phyloP scores from a whole-genome alignment of 2,329 filamentous ascomycete species.

The Trichoderma sp. region DNA sequence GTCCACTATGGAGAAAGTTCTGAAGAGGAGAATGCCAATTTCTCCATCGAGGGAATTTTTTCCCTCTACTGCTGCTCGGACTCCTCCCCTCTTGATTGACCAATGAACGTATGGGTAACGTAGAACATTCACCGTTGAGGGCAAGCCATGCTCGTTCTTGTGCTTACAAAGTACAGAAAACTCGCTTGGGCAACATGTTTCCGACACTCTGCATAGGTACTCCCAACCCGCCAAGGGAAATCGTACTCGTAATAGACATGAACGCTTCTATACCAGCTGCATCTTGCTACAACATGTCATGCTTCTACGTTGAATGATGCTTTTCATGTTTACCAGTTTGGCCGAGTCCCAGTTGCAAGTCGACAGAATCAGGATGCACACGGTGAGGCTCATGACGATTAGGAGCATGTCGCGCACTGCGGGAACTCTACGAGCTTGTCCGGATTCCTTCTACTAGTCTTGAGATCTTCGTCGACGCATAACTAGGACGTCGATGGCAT shows the following conservation, averaged over 20 bases:
- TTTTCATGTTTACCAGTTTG: not conserved
- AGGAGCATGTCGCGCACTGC: not conserved
- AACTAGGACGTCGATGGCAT: not conserved
- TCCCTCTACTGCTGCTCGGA: not conserved
- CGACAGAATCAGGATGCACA: not conserved
- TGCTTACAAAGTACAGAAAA: constrained; percentile 11
- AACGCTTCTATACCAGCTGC: not conserved
- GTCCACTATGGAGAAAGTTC: not conserved
- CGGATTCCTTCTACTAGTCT: not conserved
- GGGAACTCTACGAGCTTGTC: not conserved
- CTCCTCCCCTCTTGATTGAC: constrained; percentile 4
- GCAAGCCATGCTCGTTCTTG: constrained; percentile 1
- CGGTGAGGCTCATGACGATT: not conserved
- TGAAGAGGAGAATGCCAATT: not conserved
- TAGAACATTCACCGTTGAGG: not conserved
- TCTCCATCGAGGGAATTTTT: constrained; percentile 13
- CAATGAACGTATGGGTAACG: constrained; percentile 16
- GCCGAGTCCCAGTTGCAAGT: not conserved
- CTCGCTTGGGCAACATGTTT: not conserved
- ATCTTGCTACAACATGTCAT: not conserved
- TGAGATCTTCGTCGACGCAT: not conserved
- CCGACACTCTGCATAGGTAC: not conserved
- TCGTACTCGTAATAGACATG: not conserved
- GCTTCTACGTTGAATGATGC: not conserved
- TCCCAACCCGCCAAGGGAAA: not conserved